A percentile compares a stretch with the other conserved stretches of the same genome.
These are phyloP conservation scores for Penicillium occitanis DNA, from an alignment of 2,329 filamentous ascomycete species.

Conservation along the genomic window DNA sequence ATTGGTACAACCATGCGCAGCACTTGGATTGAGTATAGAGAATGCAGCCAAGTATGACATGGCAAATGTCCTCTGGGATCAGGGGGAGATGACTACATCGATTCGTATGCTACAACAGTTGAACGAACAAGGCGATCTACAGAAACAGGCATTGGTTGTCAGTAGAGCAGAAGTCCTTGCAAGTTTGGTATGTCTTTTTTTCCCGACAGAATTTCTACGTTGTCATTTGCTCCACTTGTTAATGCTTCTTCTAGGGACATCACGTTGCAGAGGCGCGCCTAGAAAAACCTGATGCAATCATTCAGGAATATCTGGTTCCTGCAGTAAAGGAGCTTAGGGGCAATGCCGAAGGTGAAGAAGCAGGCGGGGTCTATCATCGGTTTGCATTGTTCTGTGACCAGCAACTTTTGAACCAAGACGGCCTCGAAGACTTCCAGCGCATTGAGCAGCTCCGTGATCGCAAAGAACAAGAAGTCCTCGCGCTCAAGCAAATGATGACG, in stretches of 20 bases:
- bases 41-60: constrained; percentile 76
- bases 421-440: constrained; percentile 78
- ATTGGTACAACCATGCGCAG: constrained; percentile 67
- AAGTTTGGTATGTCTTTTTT: constrained; percentile 60
- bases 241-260: constrained; percentile 57
- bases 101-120: constrained; percentile 84
- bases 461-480: constrained; percentile 76
- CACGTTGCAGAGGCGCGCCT: constrained; percentile 86
- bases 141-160: constrained; percentile 68
- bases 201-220: neutral
- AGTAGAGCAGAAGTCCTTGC: constrained; percentile 78
- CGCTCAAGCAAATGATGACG: constrained; percentile 64
- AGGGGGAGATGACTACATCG: constrained; percentile 84
- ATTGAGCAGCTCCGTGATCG: constrained; percentile 75
- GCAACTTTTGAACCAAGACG: constrained; percentile 83
- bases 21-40: constrained; percentile 73
- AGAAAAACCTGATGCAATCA: constrained; percentile 87
- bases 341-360: constrained; percentile 65
- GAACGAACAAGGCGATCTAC: constrained; percentile 60
- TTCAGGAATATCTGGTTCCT: constrained; percentile 79
- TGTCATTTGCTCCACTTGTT: neutral
- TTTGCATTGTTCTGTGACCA: constrained; percentile 95
- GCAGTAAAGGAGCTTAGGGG: constrained; percentile 79
- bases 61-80: constrained; percentile 89
- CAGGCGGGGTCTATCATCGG: constrained; percentile 87